Percentiles rank a stretch among this genome's conserved stretches.
phyloP scores from a whole-genome alignment of 441 rosid genomes.

The Rhodomyrtus psidioides region DNA sequence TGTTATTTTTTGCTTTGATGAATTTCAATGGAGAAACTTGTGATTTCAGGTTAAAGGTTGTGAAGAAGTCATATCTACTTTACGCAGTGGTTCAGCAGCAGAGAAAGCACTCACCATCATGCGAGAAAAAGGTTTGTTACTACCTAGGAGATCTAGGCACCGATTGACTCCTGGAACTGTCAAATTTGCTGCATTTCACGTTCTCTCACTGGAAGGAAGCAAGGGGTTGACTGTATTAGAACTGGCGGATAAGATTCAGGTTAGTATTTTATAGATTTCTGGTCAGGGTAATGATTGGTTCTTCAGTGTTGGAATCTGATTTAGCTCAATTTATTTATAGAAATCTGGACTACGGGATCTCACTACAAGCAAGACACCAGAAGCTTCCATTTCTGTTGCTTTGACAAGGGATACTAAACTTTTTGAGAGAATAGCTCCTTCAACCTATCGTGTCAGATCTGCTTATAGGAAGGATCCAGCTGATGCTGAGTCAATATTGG shows the following conservation, averaged over 20 bases:
- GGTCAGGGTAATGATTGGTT: not conserved
- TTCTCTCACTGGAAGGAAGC: conserved; percentile 68
- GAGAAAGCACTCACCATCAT: conserved; percentile 74
- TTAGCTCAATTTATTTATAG: conserved; percentile 14
- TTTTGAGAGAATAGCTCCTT: conserved; percentile 90
- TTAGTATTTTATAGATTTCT: conserved; percentile 7
- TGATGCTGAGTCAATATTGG: conserved; percentile 58
- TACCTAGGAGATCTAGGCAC: conserved; percentile 73
- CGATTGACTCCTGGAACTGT: conserved; percentile 93
- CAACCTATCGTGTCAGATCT: conserved; percentile 76
- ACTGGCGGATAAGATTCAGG: conserved; percentile 90
- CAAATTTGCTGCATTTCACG: conserved; percentile 84
- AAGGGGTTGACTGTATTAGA: conserved; percentile 69
- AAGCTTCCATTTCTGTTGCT: conserved; percentile 92
- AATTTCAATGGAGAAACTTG: not conserved
- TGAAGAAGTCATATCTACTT: conserved; percentile 55
- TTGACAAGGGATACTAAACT: conserved; percentile 83
- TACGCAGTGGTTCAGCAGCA: conserved; percentile 74
- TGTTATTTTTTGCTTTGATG: not conserved
- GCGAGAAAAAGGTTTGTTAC: conserved; percentile 77
- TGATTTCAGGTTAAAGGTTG: conserved; percentile 47
- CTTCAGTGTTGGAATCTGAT: not conserved
- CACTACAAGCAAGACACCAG: conserved; percentile 84
- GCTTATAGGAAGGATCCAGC: conserved; percentile 68
- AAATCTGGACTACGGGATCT: conserved; percentile 86